Conservation (phyloP, 2,329 filamentous ascomycete genomes). For the Cadophora luteo-olivacea region DNA sequence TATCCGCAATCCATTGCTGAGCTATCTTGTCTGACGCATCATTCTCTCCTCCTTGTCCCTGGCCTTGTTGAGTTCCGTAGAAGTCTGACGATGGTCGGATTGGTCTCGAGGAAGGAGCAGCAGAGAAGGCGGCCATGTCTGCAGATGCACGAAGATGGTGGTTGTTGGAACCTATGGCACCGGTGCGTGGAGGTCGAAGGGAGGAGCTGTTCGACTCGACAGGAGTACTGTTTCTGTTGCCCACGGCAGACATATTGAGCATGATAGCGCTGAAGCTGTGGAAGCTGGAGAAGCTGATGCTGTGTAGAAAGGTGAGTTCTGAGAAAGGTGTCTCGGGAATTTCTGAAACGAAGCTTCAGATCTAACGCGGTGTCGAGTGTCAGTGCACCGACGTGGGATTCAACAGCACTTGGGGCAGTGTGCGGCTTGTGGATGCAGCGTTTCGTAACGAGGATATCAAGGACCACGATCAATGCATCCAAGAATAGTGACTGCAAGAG, state of each 20-base stretch:
- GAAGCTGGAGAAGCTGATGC: slow-evolving; percentile 28
- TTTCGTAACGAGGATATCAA: slow-evolving; percentile 47
- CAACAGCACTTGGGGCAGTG: slow-evolving; percentile 38
- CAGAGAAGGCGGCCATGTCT: slow-evolving; percentile 86
- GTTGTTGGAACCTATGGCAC: slow-evolving; percentile 72
- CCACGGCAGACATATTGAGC: slow-evolving; percentile 71
- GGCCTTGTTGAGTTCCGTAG: slow-evolving; percentile 76
- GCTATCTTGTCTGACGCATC: slow-evolving; percentile 93
- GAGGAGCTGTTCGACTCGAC: slow-evolving; percentile 80
- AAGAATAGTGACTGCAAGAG: background rate
- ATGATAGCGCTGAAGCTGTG: slow-evolving; percentile 46
- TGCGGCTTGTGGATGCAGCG: slow-evolving; percentile 47
- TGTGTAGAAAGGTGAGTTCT: slow-evolving; percentile 29
- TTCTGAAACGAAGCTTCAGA: slow-evolving; percentile 42
- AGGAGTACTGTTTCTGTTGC: slow-evolving; percentile 96
- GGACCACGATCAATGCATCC: slow-evolving; percentile 34
- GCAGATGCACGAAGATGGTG: slow-evolving; percentile 93
- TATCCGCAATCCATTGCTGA: slow-evolving; percentile 98
- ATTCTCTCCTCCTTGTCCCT: slow-evolving; percentile 71
- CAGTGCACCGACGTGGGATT: slow-evolving; percentile 34
- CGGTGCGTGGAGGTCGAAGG: slow-evolving; percentile 81
- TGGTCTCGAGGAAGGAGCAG: slow-evolving; percentile 72
- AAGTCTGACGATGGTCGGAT: slow-evolving; percentile 96
- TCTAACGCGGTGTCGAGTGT: slow-evolving; percentile 35
- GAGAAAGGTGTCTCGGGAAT: slow-evolving; percentile 32